Percentiles rank a stretch among this genome's conserved stretches.
Conservation (phyloP, 306 rosid genomes). For the Glycyrrhiza uralensis region DNA sequence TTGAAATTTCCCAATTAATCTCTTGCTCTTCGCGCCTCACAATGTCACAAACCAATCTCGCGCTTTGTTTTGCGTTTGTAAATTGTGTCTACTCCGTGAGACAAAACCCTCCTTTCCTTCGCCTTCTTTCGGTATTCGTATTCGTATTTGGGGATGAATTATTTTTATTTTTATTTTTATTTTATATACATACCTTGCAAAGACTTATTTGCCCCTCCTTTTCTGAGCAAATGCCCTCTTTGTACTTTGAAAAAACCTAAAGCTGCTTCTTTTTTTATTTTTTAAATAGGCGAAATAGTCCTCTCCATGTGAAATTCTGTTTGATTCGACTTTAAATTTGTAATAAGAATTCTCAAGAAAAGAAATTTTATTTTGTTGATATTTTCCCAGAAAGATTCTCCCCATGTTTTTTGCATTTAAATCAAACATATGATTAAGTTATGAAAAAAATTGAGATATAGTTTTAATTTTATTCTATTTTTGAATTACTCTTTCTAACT, state of each 20-base stretch:
- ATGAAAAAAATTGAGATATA: no score
- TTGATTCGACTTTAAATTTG: no score
- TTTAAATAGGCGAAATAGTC: no score
- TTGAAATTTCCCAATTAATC: slow-evolving; percentile 23
- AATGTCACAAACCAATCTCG: background rate
- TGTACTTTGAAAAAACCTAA: background rate
- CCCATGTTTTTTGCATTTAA: no score
- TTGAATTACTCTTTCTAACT: no score
- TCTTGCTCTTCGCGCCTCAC: slow-evolving; percentile 13
- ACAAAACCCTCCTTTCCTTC: slow-evolving; percentile 26
- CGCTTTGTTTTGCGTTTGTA: background rate
- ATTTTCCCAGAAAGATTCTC: no score
- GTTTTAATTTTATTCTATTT: no score
- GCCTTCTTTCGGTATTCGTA: slow-evolving; percentile 19
- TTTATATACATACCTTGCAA: background rate
- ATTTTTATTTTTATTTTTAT: background rate
- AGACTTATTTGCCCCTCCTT: background rate
- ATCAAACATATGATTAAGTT: no score
- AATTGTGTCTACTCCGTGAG: background rate
- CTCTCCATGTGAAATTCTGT: no score
- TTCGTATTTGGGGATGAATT: slow-evolving; percentile 24
- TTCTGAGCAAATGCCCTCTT: background rate
- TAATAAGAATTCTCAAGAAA: no score
- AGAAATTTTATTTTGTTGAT: no score
- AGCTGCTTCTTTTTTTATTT: no score